A percentile compares a stretch with the other conserved stretches of the same genome.
These are phyloP conservation scores for Aspergillus ostianus DNA, from an alignment of 495 filamentous ascomycete genomes.

Conservation along the genomic window DNA sequence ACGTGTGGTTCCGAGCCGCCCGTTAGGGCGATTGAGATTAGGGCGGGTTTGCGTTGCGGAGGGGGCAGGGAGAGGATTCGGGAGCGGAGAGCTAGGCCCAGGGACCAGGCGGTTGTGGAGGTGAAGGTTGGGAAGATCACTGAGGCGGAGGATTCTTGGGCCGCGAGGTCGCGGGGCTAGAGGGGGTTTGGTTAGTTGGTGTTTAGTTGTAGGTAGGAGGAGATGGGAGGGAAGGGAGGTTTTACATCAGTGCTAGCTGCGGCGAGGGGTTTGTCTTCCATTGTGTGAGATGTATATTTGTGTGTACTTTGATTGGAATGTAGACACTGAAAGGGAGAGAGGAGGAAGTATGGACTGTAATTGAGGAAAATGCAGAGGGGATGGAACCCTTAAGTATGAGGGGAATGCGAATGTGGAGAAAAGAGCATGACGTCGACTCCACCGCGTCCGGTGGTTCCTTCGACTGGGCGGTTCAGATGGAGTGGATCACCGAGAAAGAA, in stretches of 20 bases:
- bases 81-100: conserved; percentile 61
- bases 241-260: conserved; percentile 40
- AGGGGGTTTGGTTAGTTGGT: not conserved
- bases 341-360: not conserved
- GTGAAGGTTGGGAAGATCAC: conserved; percentile 64
- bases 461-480: too few relatives aligned
- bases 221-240: not conserved
- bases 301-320: not conserved
- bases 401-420: not conserved
- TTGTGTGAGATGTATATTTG: conserved; percentile 14
- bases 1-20: conserved; percentile 47
- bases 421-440: not conserved
- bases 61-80: conserved; percentile 55
- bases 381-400: not conserved
- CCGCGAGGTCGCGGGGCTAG: conserved; percentile 49
- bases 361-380: not conserved
- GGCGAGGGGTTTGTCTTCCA: conserved; percentile 32
- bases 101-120: conserved; percentile 60
- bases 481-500: not conserved
- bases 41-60: conserved; percentile 47
- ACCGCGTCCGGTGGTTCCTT: not conserved
- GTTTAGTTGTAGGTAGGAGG: too few relatives aligned
- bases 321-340: not conserved
- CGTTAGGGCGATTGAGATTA: conserved; percentile 65
- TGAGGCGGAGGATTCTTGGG: conserved; percentile 46